Conservation (phyloP, 176 grass and related monocot genomes). For the Carex scoparia region DNA sequence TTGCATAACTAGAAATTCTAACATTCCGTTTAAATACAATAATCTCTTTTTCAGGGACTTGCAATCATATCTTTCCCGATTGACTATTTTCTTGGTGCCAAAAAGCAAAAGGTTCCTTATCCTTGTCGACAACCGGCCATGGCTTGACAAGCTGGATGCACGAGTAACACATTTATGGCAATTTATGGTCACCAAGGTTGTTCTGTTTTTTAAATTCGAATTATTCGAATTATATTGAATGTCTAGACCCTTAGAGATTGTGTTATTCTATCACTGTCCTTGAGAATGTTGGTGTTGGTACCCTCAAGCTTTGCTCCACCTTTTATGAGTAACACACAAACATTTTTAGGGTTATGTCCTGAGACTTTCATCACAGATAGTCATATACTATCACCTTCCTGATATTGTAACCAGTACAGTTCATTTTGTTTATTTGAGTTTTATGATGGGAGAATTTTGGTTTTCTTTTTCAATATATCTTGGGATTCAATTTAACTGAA, state of each 20-base stretch:
- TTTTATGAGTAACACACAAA: neutral
- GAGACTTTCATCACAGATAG: neutral
- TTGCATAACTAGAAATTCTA: neutral
- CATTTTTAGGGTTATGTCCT: neutral
- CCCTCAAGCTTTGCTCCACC: neutral
- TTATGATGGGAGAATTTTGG: neutral
- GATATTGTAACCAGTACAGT: neutral
- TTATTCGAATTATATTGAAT: constrained; percentile 2
- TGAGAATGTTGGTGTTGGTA: neutral
- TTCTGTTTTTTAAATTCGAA: neutral
- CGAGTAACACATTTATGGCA: constrained; percentile 75
- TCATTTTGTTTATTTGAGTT: neutral
- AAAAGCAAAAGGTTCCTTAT: constrained; percentile 74
- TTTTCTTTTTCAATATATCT: neutral
- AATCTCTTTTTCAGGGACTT: constrained; percentile 53
- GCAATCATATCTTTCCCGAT: constrained; percentile 67
- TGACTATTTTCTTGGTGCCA: constrained; percentile 71
- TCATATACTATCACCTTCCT: neutral
- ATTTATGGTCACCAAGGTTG: constrained; percentile 89
- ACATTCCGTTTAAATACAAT: neutral
- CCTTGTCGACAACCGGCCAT: constrained; percentile 89
- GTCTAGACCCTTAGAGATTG: neutral
- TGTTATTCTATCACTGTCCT: neutral
- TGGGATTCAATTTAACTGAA: neutral
- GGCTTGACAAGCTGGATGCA: constrained; percentile 56